Base-by-base conservation (phyloP, 1,139 yeast genomes). In the Debaryomycetaceae sp. region DNA sequence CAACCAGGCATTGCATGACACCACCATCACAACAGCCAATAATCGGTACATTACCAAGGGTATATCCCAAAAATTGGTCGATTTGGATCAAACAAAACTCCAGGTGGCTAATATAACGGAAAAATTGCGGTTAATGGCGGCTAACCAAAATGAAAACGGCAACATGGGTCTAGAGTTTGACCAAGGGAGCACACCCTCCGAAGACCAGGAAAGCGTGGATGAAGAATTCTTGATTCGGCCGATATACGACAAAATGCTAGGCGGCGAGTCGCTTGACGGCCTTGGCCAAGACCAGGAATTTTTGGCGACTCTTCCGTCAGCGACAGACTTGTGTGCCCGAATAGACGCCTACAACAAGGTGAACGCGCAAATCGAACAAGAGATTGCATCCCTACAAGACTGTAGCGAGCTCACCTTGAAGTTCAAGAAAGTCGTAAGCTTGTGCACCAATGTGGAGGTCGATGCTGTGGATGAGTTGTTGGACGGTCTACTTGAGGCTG, bases 401-500 rank as follows among this genome's bases (percentile, higher is more conserved):
- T 64, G 77, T 33, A 65, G 73, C 23, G 78, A 71, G 37, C 62
- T 87, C 33, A 95, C 93, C 36, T 67, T 75, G 22, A 87, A 87
- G 50, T 90, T 86, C 57, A 76, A 92, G 45, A 71, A 82, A 43
- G 95, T 90, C 15, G 90, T 90, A 23, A 77, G 95, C 26, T 64
- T 85, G 32, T 87, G 97, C 58, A 81, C 95, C 4, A 90, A 92
- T 14, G 92, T 86, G 16, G 83, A 76, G 27, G 52, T 63, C 25
- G 56, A 60, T 40, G 79, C 79, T 40, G 95, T 87, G 25, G 98
- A 90, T 49, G 73, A 71, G 34, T 66, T 90, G 43, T 65, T 90
- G 33, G 92, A 81, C 39, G 94, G 92, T 4, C 65, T 90, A 30
- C 70, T 90, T 18, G 85, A 80, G 47, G 95, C 96, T 11, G 95